Evolutionary conservation across 176 grass and related monocot genomes (phyloP), one percentile per base, ranked within the genome.

Genomic region (Areca catechu): DNA sequence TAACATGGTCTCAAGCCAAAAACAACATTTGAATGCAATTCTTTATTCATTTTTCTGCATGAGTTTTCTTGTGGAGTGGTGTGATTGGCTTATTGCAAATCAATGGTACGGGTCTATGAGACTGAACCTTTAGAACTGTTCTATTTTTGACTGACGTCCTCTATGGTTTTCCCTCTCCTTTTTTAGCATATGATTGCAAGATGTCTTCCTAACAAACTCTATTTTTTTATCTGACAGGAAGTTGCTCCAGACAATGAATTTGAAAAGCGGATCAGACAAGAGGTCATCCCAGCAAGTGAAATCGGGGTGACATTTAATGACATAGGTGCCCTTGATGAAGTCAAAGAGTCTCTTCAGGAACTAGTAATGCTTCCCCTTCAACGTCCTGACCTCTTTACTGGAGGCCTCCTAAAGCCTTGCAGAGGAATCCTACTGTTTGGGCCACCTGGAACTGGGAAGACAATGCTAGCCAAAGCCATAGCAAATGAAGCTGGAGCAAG

Each of bases 381-480:
- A 12, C 81, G 94, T 5, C 94, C 94, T 0, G 88, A 99, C 59
- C 84, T 99, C 52, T 99, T 99, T 60, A 89, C 83, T 73, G 89
- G 89, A 62, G 88, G 94, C 48, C 83, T 99, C 18, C 61, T 99
- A 34, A 99, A 99, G 70, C 94, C 94, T 19, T 99, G 94, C 49
- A 53, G 87, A 19, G 94, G 94, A 19, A 99, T 99, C 60, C 22
- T 99, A 28, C 60, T 99, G 16, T 99, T 99, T 24, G 94, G 94
- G 4, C 94, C 94, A 60, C 94, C 94, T 61, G 94, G 94, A 58
- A 99, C 94, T 0, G 94, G 94, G 18, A 99, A 99, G 73, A 99
- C 94, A 0, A 98, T 99, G 94, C 88, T 99, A 16, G 94, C 94
- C 0, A 99, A 99, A 65, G 94, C 94, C 49, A 99, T 99, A 76